Percentiles rank a stretch among this genome's conserved stretches.
Evolutionary conservation across 2,329 filamentous ascomycete genomes (phyloP).

Genomic region (Beauveria rudraprayagi): DNA sequence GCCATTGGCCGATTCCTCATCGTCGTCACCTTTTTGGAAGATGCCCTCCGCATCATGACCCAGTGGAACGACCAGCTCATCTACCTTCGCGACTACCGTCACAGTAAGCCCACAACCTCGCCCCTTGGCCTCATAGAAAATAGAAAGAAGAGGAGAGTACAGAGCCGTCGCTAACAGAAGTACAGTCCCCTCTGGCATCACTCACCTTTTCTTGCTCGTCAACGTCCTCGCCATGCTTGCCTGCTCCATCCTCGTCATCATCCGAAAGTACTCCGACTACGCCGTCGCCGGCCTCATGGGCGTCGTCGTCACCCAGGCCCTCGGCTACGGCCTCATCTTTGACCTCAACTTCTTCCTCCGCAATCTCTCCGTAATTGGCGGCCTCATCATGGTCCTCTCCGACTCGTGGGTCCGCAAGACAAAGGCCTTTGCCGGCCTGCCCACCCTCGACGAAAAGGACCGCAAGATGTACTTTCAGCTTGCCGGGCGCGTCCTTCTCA

Average conservation of each 20-base stretch:
- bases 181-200: conserved; percentile 77
- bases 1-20: conserved; percentile 96
- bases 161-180: conserved; percentile 15
- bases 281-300: conserved; percentile 83
- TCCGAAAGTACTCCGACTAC: conserved; percentile 86
- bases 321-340: conserved; percentile 96
- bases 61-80: conserved; percentile 95
- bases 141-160: no score
- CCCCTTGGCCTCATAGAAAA: neutral
- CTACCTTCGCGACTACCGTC: conserved; percentile 86
- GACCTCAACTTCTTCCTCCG: conserved; percentile 99
- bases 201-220: conserved; percentile 82
- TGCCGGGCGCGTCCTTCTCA: conserved; percentile 86
- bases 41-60: conserved; percentile 90
- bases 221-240: conserved; percentile 84
- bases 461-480: conserved; percentile 99
- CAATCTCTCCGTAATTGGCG: conserved; percentile 95
- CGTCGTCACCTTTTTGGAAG: conserved; percentile 96
- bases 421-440: conserved; percentile 91
- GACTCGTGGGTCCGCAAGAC: conserved; percentile 98
- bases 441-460: conserved; percentile 95
- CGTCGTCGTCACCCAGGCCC: conserved; percentile 86
- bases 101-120: conserved; percentile 56
- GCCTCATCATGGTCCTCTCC: conserved; percentile 93
- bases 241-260: conserved; percentile 81